Conservation (phyloP, 2,329 filamentous ascomycete species). For the Hortaea werneckii region DNA sequence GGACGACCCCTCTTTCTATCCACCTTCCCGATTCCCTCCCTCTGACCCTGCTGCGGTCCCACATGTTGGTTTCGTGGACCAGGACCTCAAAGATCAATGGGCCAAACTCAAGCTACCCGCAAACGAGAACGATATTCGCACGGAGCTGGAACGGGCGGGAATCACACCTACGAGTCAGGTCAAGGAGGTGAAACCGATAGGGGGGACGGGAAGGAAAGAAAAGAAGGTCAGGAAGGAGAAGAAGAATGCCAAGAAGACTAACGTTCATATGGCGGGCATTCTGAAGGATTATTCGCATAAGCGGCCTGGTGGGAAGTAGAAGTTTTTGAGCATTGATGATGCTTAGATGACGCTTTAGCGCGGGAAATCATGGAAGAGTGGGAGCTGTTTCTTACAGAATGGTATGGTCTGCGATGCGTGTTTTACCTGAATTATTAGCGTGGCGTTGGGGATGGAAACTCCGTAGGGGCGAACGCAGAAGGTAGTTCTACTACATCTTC, state of each 20-base stretch:
- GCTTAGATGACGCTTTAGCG: too few relatives aligned
- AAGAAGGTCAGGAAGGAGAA: slow-evolving; percentile 61
- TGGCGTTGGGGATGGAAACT: too few relatives aligned
- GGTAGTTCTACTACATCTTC: too few relatives aligned
- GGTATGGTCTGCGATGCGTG: too few relatives aligned
- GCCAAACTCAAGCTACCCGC: slow-evolving; percentile 65
- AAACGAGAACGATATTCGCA: slow-evolving; percentile 62
- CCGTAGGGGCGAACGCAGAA: too few relatives aligned
- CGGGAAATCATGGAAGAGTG: too few relatives aligned
- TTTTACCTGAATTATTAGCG: too few relatives aligned
- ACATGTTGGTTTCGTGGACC: slow-evolving; percentile 48
- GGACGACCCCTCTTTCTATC: slow-evolving; percentile 57
- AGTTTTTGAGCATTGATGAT: too few relatives aligned
- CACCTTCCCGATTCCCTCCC: too few relatives aligned
- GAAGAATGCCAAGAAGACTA: slow-evolving; percentile 70
- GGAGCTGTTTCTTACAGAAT: too few relatives aligned
- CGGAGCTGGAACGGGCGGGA: slow-evolving; percentile 64
- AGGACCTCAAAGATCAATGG: slow-evolving; percentile 79
- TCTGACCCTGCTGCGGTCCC: slow-evolving; percentile 38
- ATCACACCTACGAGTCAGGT: slow-evolving; percentile 79
- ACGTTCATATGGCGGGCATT: slow-evolving; percentile 75
- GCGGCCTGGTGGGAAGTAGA: not conserved
- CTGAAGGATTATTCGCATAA: slow-evolving; percentile 55
- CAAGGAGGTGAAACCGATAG: slow-evolving; percentile 47
- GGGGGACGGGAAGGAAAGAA: slow-evolving; percentile 18